Base-by-base conservation (phyloP, 1,139 yeast species). In the Blastobotrys ciferrii region DNA sequence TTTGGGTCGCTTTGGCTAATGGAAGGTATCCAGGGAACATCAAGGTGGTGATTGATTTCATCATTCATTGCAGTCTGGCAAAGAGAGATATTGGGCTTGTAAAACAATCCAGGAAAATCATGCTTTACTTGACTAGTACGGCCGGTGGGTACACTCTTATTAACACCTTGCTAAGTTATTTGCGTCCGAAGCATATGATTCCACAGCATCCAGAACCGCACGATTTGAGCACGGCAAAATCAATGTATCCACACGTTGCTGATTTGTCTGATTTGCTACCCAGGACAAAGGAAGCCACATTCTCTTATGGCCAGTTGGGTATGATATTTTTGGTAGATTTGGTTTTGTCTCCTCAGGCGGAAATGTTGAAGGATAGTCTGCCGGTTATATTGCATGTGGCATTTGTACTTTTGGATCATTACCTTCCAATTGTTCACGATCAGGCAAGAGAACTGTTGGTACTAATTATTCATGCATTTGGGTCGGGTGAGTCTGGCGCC, bases 1-100 rank as follows among this genome's bases (percentile, higher is more conserved):
- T 92, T 33, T 94, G 99, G 99, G 88, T 87, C 2, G 94, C 97
- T 0, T 72, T 92, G 33, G 96, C 95, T 1, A 81, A 81, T 47
- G 84, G 84, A 3, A 72, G 74, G n/a, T 77, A 78, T 33, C 75
- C 81, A 9, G 76, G 74, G 9, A 91, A 92, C 60, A 83, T 84
- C 32, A 82, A 82, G 49, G 81, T 80, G 6, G 85, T 89, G 15
- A 68, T 87, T 58, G 87, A 83, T 42, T 92, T 81, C 60, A 72
- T 89, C 35, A 73, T 88, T 45, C 75, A 74, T 30, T 80, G 82
- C 41, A 84, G 96, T 40, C 71, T 91, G 48, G 82, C 82, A 41
- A 74, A 85, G 48, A 80, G 87, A 53, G 87, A 84, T 57, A 80
- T 94, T 0, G 68, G 73, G 1, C 86, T 91, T 67, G 92, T 92